Evolutionary conservation across 495 filamentous ascomycete genomes (phyloP).

Genomic region (Penicillium egyptiacum): DNA sequence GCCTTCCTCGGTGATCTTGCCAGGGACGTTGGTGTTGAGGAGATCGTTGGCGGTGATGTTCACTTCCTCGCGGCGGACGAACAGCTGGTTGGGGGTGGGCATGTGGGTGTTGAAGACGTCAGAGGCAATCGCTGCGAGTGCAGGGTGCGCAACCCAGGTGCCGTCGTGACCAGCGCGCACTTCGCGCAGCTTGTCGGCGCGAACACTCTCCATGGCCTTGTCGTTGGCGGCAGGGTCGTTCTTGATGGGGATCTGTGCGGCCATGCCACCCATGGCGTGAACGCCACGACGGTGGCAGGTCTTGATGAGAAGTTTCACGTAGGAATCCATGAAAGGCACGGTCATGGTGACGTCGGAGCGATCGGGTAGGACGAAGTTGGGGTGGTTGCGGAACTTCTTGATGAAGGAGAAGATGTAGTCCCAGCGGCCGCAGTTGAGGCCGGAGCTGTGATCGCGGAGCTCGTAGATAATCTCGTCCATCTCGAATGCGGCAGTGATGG

Average conservation of each 20-base stretch:
- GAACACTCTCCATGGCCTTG: conserved; percentile 89
- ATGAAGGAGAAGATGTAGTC: conserved; percentile 99
- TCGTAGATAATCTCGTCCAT: conserved; percentile 99
- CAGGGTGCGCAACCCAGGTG: conserved; percentile 96
- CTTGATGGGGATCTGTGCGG: conserved; percentile 98
- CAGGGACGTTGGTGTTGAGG: conserved; percentile 97
- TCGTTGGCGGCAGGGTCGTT: conserved; percentile 87
- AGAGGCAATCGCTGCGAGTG: conserved; percentile 81
- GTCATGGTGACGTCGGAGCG: conserved; percentile 94
- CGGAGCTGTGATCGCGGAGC: conserved; percentile 92
- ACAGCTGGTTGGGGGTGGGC: conserved; percentile 98
- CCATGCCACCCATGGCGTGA: conserved; percentile 99
- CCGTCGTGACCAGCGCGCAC: conserved; percentile 94
- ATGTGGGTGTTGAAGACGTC: conserved; percentile 99
- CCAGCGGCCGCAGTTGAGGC: conserved; percentile 98
- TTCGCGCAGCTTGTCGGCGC: conserved; percentile 94
- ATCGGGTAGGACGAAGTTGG: conserved; percentile 90
- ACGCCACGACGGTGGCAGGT: conserved; percentile 95
- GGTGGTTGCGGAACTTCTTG: conserved; percentile 97
- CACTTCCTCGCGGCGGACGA: conserved; percentile 86
- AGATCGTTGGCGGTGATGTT: conserved; percentile 84
- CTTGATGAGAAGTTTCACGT: conserved; percentile 94
- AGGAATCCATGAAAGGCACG: conserved; percentile 97
- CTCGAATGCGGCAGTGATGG: conserved; percentile 97
- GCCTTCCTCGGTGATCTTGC: conserved; percentile 88